Conservation (phyloP, 768 basidiomycete genomes). For the Ramaria rubella region DNA sequence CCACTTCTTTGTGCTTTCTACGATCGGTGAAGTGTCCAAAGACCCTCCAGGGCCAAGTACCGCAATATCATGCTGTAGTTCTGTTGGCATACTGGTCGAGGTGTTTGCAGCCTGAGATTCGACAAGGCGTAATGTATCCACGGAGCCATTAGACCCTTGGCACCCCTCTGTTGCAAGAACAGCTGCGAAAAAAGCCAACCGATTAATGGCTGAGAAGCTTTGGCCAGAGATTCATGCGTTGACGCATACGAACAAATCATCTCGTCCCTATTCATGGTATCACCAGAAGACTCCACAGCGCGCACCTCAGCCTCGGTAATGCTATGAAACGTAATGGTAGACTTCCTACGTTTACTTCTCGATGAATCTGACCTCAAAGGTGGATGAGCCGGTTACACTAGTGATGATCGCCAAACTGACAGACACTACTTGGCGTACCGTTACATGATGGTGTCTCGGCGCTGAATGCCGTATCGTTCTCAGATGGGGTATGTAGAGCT, state of each 20-base stretch:
- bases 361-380: background rate
- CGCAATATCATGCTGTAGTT: background rate
- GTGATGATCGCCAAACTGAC: background rate
- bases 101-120: too few relatives aligned
- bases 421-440: background rate
- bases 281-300: background rate
- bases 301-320: background rate
- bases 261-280: too few relatives aligned
- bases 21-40: background rate
- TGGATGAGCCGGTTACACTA: background rate
- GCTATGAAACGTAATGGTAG: background rate
- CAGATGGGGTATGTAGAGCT: background rate
- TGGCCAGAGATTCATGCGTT: too few relatives aligned
- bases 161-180: too few relatives aligned
- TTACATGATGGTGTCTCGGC: background rate
- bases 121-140: too few relatives aligned
- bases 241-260: too few relatives aligned
- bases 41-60: background rate
- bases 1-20: background rate
- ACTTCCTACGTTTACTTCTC: background rate
- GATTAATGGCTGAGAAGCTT: too few relatives aligned
- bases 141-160: too few relatives aligned
- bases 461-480: background rate
- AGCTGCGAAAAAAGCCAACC: too few relatives aligned
- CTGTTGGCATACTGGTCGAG: too few relatives aligned